Conservation (phyloP, 495 filamentous ascomycete genomes). For the Hypoxylon trugodes region DNA sequence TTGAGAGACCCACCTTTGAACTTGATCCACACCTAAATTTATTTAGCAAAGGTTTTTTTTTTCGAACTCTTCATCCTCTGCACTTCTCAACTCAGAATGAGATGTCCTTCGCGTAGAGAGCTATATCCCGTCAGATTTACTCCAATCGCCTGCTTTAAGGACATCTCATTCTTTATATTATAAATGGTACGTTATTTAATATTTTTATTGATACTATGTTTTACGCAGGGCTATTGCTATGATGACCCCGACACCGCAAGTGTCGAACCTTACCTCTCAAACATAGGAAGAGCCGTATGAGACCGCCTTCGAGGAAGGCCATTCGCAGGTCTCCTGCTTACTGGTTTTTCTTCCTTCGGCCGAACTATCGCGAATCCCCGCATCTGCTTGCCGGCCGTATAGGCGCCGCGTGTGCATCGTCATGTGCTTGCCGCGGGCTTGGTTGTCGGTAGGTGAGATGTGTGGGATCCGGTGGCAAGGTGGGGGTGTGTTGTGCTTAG, state of each 20-base stretch:
- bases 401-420: conserved; percentile 54
- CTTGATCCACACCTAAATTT: neutral
- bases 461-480: conserved; percentile 43
- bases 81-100: conserved; percentile 3
- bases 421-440: conserved; percentile 55
- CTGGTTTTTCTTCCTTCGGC: conserved; percentile 21
- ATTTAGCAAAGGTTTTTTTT: conserved; percentile 31
- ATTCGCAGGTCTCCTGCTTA: neutral
- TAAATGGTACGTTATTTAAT: conserved; percentile 1
- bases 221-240: conserved; percentile 41
- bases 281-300: conserved; percentile 64
- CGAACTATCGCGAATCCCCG: conserved; percentile 18
- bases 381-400: conserved; percentile 23
- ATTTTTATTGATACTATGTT: neutral
- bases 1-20: conserved; percentile 14
- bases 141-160: neutral
- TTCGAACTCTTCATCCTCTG: conserved; percentile 14
- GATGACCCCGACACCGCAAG: conserved; percentile 59
- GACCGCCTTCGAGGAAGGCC: conserved; percentile 41
- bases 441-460: conserved; percentile 37
- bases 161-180: neutral
- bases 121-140: neutral
- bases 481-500: conserved; percentile 56
- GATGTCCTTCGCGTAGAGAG: neutral
- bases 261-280: conserved; percentile 56